These are phyloP conservation scores for Lachancea thermotolerans DNA, from an alignment of 805 yeast genomes.

Conservation along the genomic window DNA sequence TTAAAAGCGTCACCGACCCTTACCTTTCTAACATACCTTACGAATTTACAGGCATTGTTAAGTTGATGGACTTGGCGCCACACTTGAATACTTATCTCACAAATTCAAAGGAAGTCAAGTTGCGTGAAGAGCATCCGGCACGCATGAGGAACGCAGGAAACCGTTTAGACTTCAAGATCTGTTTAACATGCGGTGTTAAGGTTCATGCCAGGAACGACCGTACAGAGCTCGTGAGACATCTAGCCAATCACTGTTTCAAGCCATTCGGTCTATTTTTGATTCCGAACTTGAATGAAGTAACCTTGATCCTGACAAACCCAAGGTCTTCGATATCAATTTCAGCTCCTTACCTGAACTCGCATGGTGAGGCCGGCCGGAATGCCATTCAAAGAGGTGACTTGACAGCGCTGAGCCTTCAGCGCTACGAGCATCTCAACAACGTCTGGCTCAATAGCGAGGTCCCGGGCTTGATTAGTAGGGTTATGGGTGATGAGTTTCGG, in stretches of 20 bases:
- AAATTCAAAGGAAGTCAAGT: slow-evolving; percentile 22
- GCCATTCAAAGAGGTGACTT: slow-evolving; percentile 47
- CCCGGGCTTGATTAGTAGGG: slow-evolving; percentile 40
- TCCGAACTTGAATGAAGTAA: slow-evolving; percentile 33
- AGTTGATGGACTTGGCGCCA: slow-evolving; percentile 46
- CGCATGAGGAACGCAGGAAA: slow-evolving; percentile 23
- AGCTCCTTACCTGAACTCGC: slow-evolving; percentile 67
- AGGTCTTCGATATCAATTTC: slow-evolving; percentile 34
- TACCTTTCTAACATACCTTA: slow-evolving; percentile 18
- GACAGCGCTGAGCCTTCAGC: slow-evolving; percentile 44
- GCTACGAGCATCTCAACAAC: slow-evolving; percentile 52
- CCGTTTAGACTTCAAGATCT: slow-evolving; percentile 39
- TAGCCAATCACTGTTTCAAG: slow-evolving; percentile 25
- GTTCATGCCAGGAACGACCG: slow-evolving; percentile 29
- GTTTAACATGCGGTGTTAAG: slow-evolving; percentile 41
- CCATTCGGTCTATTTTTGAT: slow-evolving; percentile 33
- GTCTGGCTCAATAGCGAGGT: slow-evolving; percentile 59
- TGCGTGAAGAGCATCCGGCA: slow-evolving; percentile 27
- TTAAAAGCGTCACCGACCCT: slow-evolving; percentile 9
- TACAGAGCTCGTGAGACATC: slow-evolving; percentile 28
- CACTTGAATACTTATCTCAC: slow-evolving; percentile 37
- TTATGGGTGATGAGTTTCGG: slow-evolving; percentile 32
- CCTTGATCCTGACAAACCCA: slow-evolving; percentile 30
- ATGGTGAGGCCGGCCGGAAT: slow-evolving; percentile 64
- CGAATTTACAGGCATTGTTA: slow-evolving; percentile 50